These are phyloP conservation scores for Sarocladium oryzae DNA, from an alignment of 2,329 filamentous ascomycete species.

Conservation along the genomic window DNA sequence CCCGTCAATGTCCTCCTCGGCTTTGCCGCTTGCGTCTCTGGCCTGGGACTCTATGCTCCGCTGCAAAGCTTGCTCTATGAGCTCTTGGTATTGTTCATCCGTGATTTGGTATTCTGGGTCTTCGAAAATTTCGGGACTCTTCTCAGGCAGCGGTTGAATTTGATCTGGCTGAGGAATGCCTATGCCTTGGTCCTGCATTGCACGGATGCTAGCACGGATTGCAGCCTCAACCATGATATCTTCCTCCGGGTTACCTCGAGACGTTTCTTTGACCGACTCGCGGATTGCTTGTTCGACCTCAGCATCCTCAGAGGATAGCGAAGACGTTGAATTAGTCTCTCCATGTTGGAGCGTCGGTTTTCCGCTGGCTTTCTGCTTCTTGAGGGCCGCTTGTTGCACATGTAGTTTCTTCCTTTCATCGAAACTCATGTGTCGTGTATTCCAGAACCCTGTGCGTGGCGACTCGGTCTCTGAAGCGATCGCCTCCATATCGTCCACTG, in stretches of 20 bases:
- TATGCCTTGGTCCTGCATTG: conserved; percentile 32
- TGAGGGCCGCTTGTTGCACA: conserved; percentile 39
- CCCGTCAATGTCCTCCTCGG: conserved; percentile 16
- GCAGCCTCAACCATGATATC: conserved; percentile 67
- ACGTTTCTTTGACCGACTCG: conserved; percentile 62
- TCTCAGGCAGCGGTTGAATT: conserved; percentile 17
- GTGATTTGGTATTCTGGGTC: conserved; percentile 40
- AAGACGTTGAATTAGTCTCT: background rate
- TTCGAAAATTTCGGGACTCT: conserved; percentile 26
- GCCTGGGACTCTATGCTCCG: conserved; percentile 41
- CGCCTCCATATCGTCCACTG: background rate
- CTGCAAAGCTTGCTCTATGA: conserved; percentile 50
- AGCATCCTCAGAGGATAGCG: conserved; percentile 34
- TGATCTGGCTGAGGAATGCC: conserved; percentile 14
- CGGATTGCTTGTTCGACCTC: conserved; percentile 69
- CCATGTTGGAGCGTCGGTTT: background rate
- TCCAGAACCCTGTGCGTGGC: conserved; percentile 39
- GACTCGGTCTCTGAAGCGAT: conserved; percentile 19
- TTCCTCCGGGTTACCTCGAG: conserved; percentile 60
- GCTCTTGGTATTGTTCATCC: conserved; percentile 51
- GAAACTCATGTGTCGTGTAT: conserved; percentile 40
- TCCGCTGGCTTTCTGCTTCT: conserved; percentile 14
- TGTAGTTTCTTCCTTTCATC: conserved; percentile 47
- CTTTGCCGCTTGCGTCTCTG: conserved; percentile 33
- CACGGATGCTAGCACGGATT: conserved; percentile 63